phyloP scores from a whole-genome alignment of 345 rosid species.

The Triadica sebifera region DNA sequence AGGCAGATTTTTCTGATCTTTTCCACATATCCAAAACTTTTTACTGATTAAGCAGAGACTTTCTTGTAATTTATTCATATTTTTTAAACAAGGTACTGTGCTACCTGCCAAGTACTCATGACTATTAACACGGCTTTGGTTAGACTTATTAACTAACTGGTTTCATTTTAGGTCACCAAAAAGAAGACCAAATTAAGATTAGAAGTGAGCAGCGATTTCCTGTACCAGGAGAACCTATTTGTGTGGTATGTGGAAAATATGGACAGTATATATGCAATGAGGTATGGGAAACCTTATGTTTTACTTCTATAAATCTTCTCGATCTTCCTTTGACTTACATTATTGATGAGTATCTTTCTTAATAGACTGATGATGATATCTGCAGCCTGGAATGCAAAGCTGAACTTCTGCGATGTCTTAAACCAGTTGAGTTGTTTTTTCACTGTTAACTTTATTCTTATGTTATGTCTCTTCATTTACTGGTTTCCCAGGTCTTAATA shows the following conservation, averaged over 20 bases:
- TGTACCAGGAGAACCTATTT: conserved; percentile 59
- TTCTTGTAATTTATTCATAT: not conserved
- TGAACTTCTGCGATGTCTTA: conserved; percentile 47
- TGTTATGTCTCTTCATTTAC: not conserved
- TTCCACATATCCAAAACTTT: not conserved
- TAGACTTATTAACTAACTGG: not conserved
- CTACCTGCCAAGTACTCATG: not conserved
- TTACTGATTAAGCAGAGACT: not conserved
- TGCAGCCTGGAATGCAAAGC: conserved; percentile 75
- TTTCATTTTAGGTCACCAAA: conserved; percentile 23
- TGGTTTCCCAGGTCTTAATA: conserved; percentile 5
- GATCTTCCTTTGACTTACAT: conserved; percentile 10
- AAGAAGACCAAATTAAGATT: conserved; percentile 36
- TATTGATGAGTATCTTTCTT: conserved; percentile 16
- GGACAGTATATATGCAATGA: conserved; percentile 75
- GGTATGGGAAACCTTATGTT: conserved; percentile 34
- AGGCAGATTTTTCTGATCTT: not conserved
- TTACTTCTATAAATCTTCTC: conserved; percentile 4
- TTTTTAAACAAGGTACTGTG: not conserved
- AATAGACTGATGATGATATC: conserved; percentile 70
- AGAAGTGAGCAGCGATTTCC: conserved; percentile 57
- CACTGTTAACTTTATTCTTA: conserved; percentile 9
- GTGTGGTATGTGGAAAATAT: conserved; percentile 64
- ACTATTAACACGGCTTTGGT: conserved; percentile 2
- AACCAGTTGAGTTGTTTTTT: conserved; percentile 40